Evolutionary conservation across 1,284 basidiomycete species (phyloP), one percentile per base, ranked within the genome.

Genomic region (Anthracocystis setariae): DNA sequence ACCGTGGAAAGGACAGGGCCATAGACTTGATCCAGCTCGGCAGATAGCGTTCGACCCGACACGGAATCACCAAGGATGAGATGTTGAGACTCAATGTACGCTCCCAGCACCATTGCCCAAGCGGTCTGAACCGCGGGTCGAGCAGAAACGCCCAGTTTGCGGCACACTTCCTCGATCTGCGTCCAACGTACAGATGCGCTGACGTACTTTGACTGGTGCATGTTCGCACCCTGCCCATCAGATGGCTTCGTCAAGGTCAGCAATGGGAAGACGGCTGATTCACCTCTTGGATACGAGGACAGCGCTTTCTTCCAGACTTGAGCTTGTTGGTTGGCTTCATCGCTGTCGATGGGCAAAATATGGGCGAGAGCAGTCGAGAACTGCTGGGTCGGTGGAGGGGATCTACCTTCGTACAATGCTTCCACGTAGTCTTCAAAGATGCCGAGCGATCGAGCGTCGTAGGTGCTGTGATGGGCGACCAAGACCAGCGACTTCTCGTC

Each of bases 101-200:
- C 67, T 12, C 74, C 46, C 7, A 83, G 71, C 10, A 84, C 68
- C 21, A 70, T 25, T 2, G 77, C 81, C 82, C 83, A 83, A 2
- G 81, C 83, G 2, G 74, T 64, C 58, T 83, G 83, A 0, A 79
- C 58, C 10, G 83, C n/a, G 12, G 82, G 76, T n/a, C 82, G 73
- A 35, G 81, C 64, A 1, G 83, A 82, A 23, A 72, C 76, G n/a
- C 70, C 70, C 13, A 81, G 47, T 2, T 45, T 27, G 5, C 62
- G 54, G 12, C 80, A 77, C 2, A 63, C 55, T 0, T 55, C 43
- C 42, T 78, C 73, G 25, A 80, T 46, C 8, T 64, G 46, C 10
- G 46, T 9, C 73, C 77, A 80, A 1, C 25, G 40, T 3, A 64
- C 48, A 18, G 40, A 45, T 7, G 72, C 61, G 10, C 20, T 46